Conservation (phyloP, 768 basidiomycete genomes). For the Gautieria morchelliformis region DNA sequence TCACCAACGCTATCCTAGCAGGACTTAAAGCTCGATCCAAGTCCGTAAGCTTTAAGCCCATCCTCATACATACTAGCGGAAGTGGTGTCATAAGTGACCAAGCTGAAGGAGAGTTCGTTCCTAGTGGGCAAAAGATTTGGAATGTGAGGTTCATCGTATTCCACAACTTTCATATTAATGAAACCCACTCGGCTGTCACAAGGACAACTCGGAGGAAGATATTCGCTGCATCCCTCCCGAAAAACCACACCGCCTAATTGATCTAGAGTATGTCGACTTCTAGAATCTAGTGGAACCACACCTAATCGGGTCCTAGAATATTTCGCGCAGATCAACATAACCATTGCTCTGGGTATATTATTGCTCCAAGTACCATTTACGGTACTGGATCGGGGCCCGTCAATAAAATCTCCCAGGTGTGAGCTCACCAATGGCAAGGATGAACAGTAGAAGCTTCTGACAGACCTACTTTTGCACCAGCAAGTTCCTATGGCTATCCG, state of each 20-base stretch:
- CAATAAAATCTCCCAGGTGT: constrained; percentile 13
- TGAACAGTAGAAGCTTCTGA: no score
- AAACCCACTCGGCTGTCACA: background rate
- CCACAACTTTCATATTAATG: background rate
- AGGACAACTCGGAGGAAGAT: constrained; percentile 18
- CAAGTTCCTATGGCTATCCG: constrained; percentile 15
- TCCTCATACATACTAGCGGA: constrained; percentile 19
- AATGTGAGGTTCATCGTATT: constrained; percentile 11
- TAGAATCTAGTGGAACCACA: background rate
- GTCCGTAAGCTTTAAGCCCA: constrained; percentile 10
- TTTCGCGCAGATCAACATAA: constrained; percentile 12
- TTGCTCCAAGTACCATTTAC: constrained; percentile 19
- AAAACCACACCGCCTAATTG: constrained; percentile 18
- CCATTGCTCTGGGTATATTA: constrained; percentile 16
- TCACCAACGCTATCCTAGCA: constrained; percentile 14
- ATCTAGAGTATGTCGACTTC: constrained; percentile 14
- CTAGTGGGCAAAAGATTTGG: constrained; percentile 14
- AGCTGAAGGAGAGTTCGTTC: constrained; percentile 11
- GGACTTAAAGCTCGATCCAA: constrained; percentile 11
- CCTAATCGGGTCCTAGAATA: constrained; percentile 10
- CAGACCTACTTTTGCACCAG: background rate
- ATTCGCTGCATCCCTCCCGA: constrained; percentile 13
- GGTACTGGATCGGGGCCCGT: constrained; percentile 16
- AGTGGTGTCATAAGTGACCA: constrained; percentile 11
- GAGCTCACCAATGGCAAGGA: background rate